Percentiles rank a stretch among this genome's conserved stretches.
These are phyloP conservation scores for Pezicula rhizophila DNA, from an alignment of 2,329 filamentous ascomycete genomes.

Conservation along the genomic window DNA sequence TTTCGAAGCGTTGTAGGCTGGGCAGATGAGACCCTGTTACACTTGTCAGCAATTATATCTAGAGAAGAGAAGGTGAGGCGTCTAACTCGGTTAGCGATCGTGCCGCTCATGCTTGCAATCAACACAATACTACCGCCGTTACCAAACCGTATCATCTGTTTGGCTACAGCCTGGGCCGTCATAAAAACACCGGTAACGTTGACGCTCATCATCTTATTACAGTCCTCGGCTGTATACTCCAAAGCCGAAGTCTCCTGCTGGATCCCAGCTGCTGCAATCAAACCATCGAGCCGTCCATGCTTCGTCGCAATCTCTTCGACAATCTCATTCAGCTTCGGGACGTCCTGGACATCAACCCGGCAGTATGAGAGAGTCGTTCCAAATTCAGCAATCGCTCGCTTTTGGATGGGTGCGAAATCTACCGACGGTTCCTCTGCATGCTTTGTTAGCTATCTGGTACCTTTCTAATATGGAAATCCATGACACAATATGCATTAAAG, in stretches of 20 bases:
- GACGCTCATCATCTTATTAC: slow-evolving; percentile 73
- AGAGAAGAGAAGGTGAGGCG: background rate
- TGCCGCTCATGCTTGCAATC: slow-evolving; percentile 66
- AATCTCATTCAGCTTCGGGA: slow-evolving; percentile 58
- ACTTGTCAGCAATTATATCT: slow-evolving; percentile 4
- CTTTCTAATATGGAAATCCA: background rate
- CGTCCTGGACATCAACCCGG: slow-evolving; percentile 74
- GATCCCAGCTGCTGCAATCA: slow-evolving; percentile 65
- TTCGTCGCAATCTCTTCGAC: slow-evolving; percentile 62
- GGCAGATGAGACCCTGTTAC: slow-evolving; percentile 48
- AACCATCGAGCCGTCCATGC: slow-evolving; percentile 70
- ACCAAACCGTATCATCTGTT: slow-evolving; percentile 60
- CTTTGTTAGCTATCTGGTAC: background rate
- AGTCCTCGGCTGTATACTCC: slow-evolving; percentile 71
- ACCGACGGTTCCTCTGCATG: slow-evolving; percentile 34
- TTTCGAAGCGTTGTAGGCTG: slow-evolving; percentile 72
- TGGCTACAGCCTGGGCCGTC: slow-evolving; percentile 83
- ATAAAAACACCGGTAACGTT: slow-evolving; percentile 83
- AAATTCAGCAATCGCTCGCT: slow-evolving; percentile 31
- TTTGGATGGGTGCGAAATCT: slow-evolving; percentile 55
- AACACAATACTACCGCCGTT: slow-evolving; percentile 56
- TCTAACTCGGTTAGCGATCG: slow-evolving; percentile 60
- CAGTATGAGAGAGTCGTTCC: slow-evolving; percentile 63
- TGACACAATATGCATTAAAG: no score
- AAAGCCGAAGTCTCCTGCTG: slow-evolving; percentile 80